These are phyloP conservation scores for Irpex sp. DNA, from an alignment of 1,284 basidiomycete species.

Conservation along the genomic window DNA sequence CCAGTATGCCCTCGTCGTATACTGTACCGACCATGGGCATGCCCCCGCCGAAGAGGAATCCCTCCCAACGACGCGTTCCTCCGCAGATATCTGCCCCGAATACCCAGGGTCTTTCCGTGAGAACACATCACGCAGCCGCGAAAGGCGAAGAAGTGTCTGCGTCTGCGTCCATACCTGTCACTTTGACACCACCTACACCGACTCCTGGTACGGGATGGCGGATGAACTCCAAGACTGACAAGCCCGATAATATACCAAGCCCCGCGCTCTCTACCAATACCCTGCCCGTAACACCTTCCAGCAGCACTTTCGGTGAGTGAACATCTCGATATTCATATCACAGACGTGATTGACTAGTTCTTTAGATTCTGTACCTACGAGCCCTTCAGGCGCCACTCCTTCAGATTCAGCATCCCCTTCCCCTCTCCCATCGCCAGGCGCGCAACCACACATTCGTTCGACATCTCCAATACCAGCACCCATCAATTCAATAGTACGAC, in stretches of 20 bases:
- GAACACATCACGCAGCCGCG: slow-evolving; percentile 16
- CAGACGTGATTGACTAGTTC: background rate
- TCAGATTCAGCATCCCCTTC: background rate
- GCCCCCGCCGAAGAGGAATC: slow-evolving; percentile 18
- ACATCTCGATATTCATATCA: background rate
- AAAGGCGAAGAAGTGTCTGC: background rate
- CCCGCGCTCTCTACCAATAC: slow-evolving; percentile 5
- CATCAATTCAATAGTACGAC: slow-evolving; percentile 11
- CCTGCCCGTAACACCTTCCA: background rate
- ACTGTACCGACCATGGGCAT: slow-evolving; percentile 15
- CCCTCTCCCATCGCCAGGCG: slow-evolving; percentile 2
- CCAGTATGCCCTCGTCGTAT: slow-evolving; percentile 7
- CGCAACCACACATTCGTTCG: slow-evolving; percentile 7
- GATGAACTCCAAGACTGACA: slow-evolving; percentile 14
- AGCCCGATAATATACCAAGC: slow-evolving; percentile 5
- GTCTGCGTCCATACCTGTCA: slow-evolving; percentile 19
- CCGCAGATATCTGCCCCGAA: slow-evolving; percentile 28
- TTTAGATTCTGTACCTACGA: background rate
- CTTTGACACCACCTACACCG: slow-evolving; percentile 22
- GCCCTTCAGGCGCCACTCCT: background rate
- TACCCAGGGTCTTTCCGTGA: slow-evolving; percentile 21
- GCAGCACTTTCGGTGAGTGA: background rate
- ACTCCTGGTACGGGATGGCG: slow-evolving; percentile 3
- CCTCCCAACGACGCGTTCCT: slow-evolving; percentile 14
- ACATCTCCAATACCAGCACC: slow-evolving; percentile 2